Evolutionary conservation across 257 asterid genomes (phyloP), one percentile per base, ranked within the genome.

Genomic region (Euphrasia confusa): DNA sequence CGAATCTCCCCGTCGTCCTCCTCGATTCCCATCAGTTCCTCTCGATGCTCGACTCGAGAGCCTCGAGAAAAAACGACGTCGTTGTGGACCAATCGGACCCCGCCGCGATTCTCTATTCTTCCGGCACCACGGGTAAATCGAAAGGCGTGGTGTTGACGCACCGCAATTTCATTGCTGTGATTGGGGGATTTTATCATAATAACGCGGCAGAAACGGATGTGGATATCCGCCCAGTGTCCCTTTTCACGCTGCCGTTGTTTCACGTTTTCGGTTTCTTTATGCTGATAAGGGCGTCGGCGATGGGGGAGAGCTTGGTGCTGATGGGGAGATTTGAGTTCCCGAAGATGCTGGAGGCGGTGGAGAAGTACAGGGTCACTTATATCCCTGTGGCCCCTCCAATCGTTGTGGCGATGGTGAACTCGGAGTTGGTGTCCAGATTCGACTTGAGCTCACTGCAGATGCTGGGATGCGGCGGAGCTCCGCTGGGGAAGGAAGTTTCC

Each of bases 351-450:
- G 81, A 68, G 74, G 84, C 84, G 5, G 85, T 88, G 67, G 85
- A 84, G 80, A 88, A 65, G 71, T 74, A 78, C 64, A 84, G 53
- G 67, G 96, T 91, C 4, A 77, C 81, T 0, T 81, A 58, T 66
- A 81, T 88, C 32, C 94, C 98, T 24, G 98, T 88, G 47, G 72
- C 96, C 27, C 98, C 98, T 72, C 95, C 96, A 55, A 78, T 91
- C 15, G 88, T 91, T 75, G 90, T 91, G 80, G 95, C 90, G 28
- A 61, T 88, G 83, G 74, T 72, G 44, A 91, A 91, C 74, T 88
- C 92, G 33, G 95, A 88, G 58, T 61, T 91, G 84, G 92, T 78
- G 66, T 48, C 1, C 1, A 84, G 81, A 67, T 81, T 82, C 45
- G 96, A 86, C 47, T 61, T 91, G 64, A 77, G 87, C 71, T 88